These are phyloP conservation scores for Alternaria sp. DNA, from an alignment of 2,329 filamentous ascomycete genomes.

Conservation along the genomic window DNA sequence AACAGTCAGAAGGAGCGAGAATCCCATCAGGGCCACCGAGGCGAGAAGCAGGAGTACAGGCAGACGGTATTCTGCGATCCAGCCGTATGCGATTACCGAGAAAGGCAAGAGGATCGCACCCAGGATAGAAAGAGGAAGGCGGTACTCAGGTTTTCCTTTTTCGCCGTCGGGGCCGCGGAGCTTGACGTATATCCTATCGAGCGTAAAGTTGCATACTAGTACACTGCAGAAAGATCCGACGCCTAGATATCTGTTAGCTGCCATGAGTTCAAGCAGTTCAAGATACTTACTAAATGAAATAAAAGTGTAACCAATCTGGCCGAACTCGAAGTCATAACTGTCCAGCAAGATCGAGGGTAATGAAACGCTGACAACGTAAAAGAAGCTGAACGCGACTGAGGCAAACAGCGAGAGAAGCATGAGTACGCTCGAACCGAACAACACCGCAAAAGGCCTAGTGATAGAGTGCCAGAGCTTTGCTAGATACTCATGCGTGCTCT, in stretches of 20 bases:
- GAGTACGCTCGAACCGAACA: conserved; percentile 61
- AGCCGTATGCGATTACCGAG: conserved; percentile 58
- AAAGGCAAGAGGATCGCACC: conserved; percentile 57
- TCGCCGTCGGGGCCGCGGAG: conserved; percentile 52
- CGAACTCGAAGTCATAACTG: conserved; percentile 55
- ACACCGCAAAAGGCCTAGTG: conserved; percentile 50
- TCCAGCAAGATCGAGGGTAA: conserved; percentile 52
- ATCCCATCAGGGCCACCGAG: conserved; percentile 55
- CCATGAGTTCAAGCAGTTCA: neutral
- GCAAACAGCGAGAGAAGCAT: conserved; percentile 57
- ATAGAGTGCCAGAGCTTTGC: conserved; percentile 47
- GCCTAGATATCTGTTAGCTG: conserved; percentile 37
- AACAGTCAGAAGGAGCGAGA: conserved; percentile 54
- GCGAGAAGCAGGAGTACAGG: conserved; percentile 55
- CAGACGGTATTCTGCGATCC: conserved; percentile 54
- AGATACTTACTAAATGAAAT: conserved; percentile 58
- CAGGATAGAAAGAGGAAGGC: conserved; percentile 60
- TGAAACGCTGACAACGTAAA: conserved; percentile 56
- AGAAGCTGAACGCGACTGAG: conserved; percentile 52
- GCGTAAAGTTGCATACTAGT: conserved; percentile 56
- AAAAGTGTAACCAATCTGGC: conserved; percentile 61
- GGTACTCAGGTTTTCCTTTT: conserved; percentile 59
- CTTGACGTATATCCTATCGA: conserved; percentile 62
- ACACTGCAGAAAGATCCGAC: conserved; percentile 58
- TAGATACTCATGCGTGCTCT: conserved; percentile 23